Conservation (phyloP, 768 basidiomycete species). For the Chalciporus piperatus region DNA sequence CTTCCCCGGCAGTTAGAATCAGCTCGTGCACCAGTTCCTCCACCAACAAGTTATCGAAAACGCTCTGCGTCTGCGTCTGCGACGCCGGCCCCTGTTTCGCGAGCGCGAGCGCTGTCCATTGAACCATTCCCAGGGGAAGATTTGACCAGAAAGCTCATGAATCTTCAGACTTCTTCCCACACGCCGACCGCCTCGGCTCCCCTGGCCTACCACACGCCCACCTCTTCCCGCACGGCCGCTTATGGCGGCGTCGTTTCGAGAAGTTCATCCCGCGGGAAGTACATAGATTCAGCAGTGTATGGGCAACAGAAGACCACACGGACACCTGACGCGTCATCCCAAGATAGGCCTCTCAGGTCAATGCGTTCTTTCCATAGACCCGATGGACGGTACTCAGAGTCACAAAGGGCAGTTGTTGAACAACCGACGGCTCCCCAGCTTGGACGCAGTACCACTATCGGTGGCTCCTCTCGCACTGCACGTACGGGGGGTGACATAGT, state of each 20-base stretch:
- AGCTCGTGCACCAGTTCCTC: constrained; percentile 34
- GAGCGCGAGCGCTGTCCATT: constrained; percentile 33
- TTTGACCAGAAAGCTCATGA: constrained; percentile 54
- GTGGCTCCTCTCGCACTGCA: constrained; percentile 9
- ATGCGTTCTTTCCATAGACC: constrained; percentile 63
- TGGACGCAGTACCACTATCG: constrained; percentile 37
- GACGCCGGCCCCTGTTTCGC: constrained; percentile 17
- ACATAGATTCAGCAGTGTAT: constrained; percentile 10
- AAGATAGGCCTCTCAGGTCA: constrained; percentile 38
- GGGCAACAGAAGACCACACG: constrained; percentile 22
- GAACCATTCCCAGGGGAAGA: constrained; percentile 54
- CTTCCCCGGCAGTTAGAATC: constrained; percentile 15
- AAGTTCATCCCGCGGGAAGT: constrained; percentile 20
- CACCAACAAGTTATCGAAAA: constrained; percentile 36
- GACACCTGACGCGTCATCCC: constrained; percentile 17
- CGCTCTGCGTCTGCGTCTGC: constrained; percentile 32
- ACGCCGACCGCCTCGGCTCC: constrained; percentile 12
- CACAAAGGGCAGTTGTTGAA: constrained; percentile 34
- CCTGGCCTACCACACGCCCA: constrained; percentile 9
- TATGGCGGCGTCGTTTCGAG: constrained; percentile 18
- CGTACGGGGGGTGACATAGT: constrained; percentile 17
- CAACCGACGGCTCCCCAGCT: constrained; percentile 27
- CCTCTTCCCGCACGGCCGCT: constrained; percentile 6
- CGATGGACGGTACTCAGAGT: constrained; percentile 34
- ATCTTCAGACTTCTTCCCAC: constrained; percentile 38